These are phyloP conservation scores for Sporobolomyces phaffii DNA, from an alignment of 768 basidiomycete species.

Conservation along the genomic window DNA sequence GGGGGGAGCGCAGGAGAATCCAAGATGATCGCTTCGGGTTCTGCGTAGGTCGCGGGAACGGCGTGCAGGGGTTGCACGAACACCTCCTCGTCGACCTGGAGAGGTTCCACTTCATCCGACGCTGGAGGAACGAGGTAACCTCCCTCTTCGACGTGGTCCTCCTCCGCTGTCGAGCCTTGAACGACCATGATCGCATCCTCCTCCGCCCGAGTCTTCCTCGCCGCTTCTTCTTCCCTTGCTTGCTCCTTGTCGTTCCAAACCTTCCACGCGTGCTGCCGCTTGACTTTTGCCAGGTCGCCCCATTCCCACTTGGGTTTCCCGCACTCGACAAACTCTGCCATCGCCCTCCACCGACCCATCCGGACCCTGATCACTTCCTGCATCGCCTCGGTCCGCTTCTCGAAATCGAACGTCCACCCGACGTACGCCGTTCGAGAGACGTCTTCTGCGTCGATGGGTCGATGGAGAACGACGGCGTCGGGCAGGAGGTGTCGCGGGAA, in stretches of 20 bases:
- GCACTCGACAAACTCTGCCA: conserved; percentile 4
- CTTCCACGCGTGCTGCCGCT: neutral
- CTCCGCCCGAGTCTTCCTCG: no score
- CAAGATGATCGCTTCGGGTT: conserved; percentile 8
- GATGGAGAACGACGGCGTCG: conserved; percentile 3
- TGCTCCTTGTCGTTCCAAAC: neutral
- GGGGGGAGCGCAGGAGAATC: conserved; percentile 10
- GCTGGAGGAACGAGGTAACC: neutral
- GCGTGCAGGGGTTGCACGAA: neutral
- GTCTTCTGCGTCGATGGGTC: neutral
- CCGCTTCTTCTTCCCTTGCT: neutral
- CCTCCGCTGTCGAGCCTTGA: neutral
- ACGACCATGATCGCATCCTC: neutral
- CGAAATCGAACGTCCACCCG: conserved; percentile 13
- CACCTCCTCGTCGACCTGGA: neutral
- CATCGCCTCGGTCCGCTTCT: conserved; percentile 21
- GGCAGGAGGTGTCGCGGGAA: neutral
- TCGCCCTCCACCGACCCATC: conserved; percentile 1
- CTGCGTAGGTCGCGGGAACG: neutral
- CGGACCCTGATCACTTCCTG: conserved; percentile 7
- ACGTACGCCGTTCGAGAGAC: conserved; percentile 8
- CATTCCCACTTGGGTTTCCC: conserved; percentile 9
- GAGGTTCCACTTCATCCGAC: neutral
- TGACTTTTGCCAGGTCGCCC: neutral
- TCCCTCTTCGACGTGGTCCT: no score